Conservation (phyloP, 2,329 filamentous ascomycete genomes). For the Xylariaceae sp. region DNA sequence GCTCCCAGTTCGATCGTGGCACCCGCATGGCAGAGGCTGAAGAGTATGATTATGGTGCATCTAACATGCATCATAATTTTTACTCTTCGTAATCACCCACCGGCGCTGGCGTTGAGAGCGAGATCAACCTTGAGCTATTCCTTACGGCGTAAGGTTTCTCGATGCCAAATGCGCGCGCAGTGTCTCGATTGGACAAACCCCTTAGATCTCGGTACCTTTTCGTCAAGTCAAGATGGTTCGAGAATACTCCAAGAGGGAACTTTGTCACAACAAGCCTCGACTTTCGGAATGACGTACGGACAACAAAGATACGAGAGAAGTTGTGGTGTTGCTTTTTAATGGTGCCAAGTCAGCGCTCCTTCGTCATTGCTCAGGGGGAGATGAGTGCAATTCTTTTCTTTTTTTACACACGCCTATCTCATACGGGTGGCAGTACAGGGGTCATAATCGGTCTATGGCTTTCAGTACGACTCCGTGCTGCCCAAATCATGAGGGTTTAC, state of each 20-base stretch:
- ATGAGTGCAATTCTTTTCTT: slow-evolving; percentile 1
- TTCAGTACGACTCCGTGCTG: background rate
- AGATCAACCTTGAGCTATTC: slow-evolving; percentile 7
- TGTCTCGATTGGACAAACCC: slow-evolving; percentile 8
- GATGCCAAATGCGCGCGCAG: slow-evolving; percentile 3
- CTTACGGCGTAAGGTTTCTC: slow-evolving; percentile 5
- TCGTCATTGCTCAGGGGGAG: background rate
- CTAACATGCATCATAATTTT: slow-evolving; percentile 35
- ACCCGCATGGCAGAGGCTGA: slow-evolving; percentile 66
- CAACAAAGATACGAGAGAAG: background rate
- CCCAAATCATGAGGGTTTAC: background rate
- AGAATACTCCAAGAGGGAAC: background rate
- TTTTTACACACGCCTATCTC: slow-evolving; percentile 8
- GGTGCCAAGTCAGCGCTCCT: background rate
- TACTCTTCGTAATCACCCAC: slow-evolving; percentile 30
- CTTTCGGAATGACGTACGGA: background rate
- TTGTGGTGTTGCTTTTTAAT: background rate
- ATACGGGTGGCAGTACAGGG: background rate
- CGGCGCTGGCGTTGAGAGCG: slow-evolving; percentile 6
- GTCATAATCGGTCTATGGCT: background rate
- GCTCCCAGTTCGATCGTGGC: slow-evolving; percentile 76
- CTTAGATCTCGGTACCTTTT: background rate
- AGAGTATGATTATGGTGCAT: slow-evolving; percentile 50
- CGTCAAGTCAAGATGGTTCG: background rate
- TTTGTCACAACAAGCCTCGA: too few relatives aligned